These are phyloP conservation scores for Rehmannia glutinosa DNA, from an alignment of 257 asterid species.

Conservation along the genomic window DNA sequence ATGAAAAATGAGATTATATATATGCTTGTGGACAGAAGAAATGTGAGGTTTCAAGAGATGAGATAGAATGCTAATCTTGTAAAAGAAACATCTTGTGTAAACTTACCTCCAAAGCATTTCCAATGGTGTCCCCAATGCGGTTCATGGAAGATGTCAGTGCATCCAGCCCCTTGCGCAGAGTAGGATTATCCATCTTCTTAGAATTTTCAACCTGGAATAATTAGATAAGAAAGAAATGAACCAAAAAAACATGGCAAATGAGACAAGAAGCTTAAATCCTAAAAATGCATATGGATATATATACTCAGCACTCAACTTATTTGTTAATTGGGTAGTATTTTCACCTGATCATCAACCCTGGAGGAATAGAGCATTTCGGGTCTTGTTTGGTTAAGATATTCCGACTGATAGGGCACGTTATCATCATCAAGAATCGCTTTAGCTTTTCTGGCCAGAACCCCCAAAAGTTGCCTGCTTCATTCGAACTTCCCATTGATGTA, in stretches of 20 bases:
- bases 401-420: constrained; percentile 17
- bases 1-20: not conserved
- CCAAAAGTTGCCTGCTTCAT: constrained; percentile 78
- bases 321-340: not conserved
- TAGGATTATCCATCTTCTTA: constrained; percentile 52
- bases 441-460: constrained; percentile 92
- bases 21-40: too few relatives aligned
- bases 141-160: constrained; percentile 56
- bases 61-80: not conserved
- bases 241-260: not conserved
- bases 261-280: not conserved
- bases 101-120: constrained; percentile 66
- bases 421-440: constrained; percentile 48
- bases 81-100: not conserved
- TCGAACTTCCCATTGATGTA: constrained; percentile 53
- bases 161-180: constrained; percentile 32
- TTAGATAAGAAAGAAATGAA: not conserved
- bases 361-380: constrained; percentile 3
- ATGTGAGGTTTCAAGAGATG: too few relatives aligned
- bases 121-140: constrained; percentile 58
- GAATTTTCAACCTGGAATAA: constrained; percentile 21
- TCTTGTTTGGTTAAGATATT: constrained; percentile 8
- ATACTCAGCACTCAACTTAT: not conserved
- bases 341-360: constrained; percentile 11
- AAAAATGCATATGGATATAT: not conserved